Conservation (phyloP, 768 basidiomycete species). For the Candolleomyces eurysporus region DNA sequence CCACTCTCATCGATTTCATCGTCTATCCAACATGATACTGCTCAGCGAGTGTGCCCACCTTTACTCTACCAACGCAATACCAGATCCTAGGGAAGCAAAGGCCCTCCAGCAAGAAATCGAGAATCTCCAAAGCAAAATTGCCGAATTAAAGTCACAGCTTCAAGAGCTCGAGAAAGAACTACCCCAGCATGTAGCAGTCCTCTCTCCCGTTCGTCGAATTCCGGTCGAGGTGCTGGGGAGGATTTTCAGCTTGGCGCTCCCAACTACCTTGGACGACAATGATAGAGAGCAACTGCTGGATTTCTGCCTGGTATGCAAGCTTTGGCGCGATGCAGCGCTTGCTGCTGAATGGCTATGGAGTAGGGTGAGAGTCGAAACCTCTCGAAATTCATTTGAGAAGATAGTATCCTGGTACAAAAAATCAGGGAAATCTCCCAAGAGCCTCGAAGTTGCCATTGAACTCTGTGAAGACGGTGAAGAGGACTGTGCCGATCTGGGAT, state of each 20-base stretch:
- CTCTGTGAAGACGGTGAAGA: too few species aligned
- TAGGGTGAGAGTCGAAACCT: background rate
- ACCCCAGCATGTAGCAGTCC: background rate
- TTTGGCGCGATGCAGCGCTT: background rate
- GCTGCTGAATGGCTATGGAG: background rate
- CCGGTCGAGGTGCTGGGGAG: background rate
- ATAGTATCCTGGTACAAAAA: too few species aligned
- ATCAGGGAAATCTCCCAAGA: too few species aligned
- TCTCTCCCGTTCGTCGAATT: background rate
- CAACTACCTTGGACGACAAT: background rate
- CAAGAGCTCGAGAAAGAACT: background rate
- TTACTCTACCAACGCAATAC: background rate
- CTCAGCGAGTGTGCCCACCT: background rate
- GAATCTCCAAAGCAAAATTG: background rate
- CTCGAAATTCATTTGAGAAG: too few species aligned
- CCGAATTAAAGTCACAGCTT: background rate
- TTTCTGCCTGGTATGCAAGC: background rate
- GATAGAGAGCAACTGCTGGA: background rate
- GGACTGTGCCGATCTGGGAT: too few species aligned
- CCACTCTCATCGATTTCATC: background rate
- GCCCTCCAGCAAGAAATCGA: background rate
- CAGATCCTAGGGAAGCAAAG: background rate
- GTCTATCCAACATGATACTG: background rate
- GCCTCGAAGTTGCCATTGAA: too few species aligned
- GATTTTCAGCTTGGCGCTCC: background rate